Evolutionary conservation across 2,329 filamentous ascomycete genomes (phyloP).

Genomic region (Epichloe festucae): DNA sequence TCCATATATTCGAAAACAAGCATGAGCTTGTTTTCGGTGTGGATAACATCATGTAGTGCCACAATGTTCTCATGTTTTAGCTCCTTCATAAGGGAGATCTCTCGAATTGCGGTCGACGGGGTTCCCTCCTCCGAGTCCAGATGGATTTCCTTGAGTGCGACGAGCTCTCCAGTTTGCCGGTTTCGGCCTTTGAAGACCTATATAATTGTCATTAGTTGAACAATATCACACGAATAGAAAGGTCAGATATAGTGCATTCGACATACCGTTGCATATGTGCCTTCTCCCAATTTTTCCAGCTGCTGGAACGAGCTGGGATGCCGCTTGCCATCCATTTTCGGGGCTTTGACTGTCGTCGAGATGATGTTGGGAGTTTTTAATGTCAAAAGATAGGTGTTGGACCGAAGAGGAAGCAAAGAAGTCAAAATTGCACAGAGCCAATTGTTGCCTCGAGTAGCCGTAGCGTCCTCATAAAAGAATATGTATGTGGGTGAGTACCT

Average conservation of each 20-base stretch:
- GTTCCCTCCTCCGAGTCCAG: constrained; percentile 97
- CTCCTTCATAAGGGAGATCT: constrained; percentile 99
- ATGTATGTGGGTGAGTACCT: neutral
- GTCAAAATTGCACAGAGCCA: neutral
- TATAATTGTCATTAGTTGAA: constrained; percentile 7
- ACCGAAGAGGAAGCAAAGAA: too few relatives aligned
- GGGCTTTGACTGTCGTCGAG: neutral
- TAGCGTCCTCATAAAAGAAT: neutral
- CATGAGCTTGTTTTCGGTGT: constrained; percentile 99
- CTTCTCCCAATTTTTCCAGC: constrained; percentile 96
- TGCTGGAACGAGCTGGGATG: constrained; percentile 98
- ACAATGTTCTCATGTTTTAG: constrained; percentile 98
- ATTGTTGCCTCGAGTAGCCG: neutral
- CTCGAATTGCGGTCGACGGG: constrained; percentile 90
- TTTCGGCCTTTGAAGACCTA: constrained; percentile 98
- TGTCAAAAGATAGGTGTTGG: neutral
- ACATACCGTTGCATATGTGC: constrained; percentile 85
- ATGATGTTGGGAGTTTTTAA: neutral
- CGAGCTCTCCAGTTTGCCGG: constrained; percentile 88
- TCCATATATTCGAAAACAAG: constrained; percentile 99
- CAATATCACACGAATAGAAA: neutral
- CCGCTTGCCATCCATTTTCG: constrained; percentile 74
- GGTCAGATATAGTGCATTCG: neutral
- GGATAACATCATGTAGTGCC: constrained; percentile 93
- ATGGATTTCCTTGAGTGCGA: constrained; percentile 96